Conservation (phyloP, 352 stramenopile genomes). For the Phytophthora pisi region DNA sequence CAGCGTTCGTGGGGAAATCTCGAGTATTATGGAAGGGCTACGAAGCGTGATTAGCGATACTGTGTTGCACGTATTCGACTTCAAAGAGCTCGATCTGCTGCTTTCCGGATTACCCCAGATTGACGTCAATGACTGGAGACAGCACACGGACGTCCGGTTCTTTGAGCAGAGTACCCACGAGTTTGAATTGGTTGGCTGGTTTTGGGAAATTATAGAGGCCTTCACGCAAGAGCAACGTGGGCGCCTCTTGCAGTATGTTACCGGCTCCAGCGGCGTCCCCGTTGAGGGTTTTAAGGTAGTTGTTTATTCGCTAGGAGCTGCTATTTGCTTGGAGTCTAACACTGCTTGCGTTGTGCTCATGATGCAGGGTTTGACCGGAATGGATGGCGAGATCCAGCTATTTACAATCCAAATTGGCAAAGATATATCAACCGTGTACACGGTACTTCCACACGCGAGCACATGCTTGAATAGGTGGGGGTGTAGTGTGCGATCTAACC, state of each 20-base stretch:
- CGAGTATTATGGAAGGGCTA: slow-evolving; percentile 84
- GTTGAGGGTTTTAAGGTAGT: slow-evolving; percentile 74
- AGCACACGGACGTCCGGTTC: slow-evolving; percentile 69
- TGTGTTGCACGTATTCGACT: slow-evolving; percentile 98
- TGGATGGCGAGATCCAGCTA: slow-evolving; percentile 70
- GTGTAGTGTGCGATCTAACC: background rate
- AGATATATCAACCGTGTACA: slow-evolving; percentile 49
- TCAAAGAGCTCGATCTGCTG: slow-evolving; percentile 95
- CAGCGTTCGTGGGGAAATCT: slow-evolving; percentile 90
- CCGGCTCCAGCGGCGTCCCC: slow-evolving; percentile 78
- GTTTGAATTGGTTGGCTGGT: slow-evolving; percentile 67
- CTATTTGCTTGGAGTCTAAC: background rate
- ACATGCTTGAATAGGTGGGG: slow-evolving; percentile 83
- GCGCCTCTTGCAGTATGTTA: slow-evolving; percentile 85
- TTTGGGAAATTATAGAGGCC: slow-evolving; percentile 76
- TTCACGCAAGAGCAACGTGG: slow-evolving; percentile 67
- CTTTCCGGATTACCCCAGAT: slow-evolving; percentile 79
- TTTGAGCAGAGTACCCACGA: slow-evolving; percentile 43
- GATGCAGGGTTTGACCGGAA: slow-evolving; percentile 64
- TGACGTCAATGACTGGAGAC: slow-evolving; percentile 88
- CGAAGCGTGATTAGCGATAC: slow-evolving; percentile 95
- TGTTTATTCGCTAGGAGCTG: background rate
- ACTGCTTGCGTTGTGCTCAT: slow-evolving; percentile 1
- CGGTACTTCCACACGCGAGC: slow-evolving; percentile 71
- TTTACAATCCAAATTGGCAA: slow-evolving; percentile 80